Evolutionary conservation across 2,329 filamentous ascomycete genomes (phyloP), one percentile per base, ranked within the genome.

Genomic region (Calonectria pseudoturangicola): DNA sequence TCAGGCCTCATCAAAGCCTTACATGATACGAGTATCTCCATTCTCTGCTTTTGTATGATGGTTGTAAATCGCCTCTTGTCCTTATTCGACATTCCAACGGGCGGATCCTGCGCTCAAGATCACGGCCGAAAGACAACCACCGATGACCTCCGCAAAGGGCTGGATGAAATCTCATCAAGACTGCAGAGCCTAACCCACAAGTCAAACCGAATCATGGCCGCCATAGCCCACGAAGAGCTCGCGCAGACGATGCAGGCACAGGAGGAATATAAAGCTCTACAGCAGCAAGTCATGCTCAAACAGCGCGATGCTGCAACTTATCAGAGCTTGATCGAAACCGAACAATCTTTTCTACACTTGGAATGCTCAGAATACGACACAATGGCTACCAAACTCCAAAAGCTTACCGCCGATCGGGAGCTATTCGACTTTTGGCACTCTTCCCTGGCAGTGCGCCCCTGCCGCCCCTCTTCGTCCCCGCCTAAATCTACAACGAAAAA

Each of bases 351-450:
- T 50, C 28, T 76, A 0, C 5, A 60, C 1, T 56, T 33, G 0
- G n/a, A 70, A 8, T 15, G 62, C 12, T 48, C 4, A 18, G 50
- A 75, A 25, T 16, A 71, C 6, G 18, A 68, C 1, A 25, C 6
- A 1, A 18, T 75, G 2, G 18, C 18, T 1, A 18, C 8, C 0
- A 54, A 67, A 27, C 28, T 71, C 13, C 1, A 68, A 36, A 18
- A 43, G 21, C 70, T 77, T 13, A 27, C 33, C 0, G 39, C 60
- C 0, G 28, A 79, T 27, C 74, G 76, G 12, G 75, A 78, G 33
- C 64, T 77, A 2, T 78, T 79, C 5, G 68, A 4, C 3, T 78
- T 79, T 66, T 79, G 77, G 77, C 56, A 66, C 2, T 70, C 73
- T 0, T 63, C 74, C 2, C 9, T 78, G 3, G 12, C 70, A 0